Percentiles rank a stretch among this genome's conserved stretches.
phyloP scores from a whole-genome alignment of 2,329 filamentous ascomycete species.

The Colletotrichum noveboracense region DNA sequence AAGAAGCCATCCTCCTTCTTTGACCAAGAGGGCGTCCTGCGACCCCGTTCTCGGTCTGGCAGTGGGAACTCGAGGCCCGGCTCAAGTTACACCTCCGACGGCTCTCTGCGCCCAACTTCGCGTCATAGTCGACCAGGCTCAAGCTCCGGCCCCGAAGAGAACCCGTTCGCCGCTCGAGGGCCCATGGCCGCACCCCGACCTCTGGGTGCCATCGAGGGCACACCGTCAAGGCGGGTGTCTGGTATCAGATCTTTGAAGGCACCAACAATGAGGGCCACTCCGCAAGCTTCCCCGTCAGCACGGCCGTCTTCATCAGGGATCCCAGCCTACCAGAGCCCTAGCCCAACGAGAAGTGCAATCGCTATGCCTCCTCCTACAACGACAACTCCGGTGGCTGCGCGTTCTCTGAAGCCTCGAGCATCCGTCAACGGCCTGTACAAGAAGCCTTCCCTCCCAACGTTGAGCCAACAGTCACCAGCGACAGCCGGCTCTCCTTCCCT shows the following conservation, averaged over 20 bases:
- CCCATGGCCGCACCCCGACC: constrained; percentile 49
- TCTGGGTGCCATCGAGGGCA: constrained; percentile 47
- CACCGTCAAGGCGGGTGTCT: constrained; percentile 40
- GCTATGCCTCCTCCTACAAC: constrained; percentile 37
- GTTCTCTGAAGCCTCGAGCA: constrained; percentile 54
- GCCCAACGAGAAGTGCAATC: constrained; percentile 40
- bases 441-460: constrained; percentile 56
- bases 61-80: constrained; percentile 54
- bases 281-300: constrained; percentile 25
- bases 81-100: constrained; percentile 68
- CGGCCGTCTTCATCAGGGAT: constrained; percentile 36
- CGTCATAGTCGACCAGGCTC: constrained; percentile 61
- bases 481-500: background rate
- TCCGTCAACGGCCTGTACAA: constrained; percentile 59
- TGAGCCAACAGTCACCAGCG: constrained; percentile 27
- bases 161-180: constrained; percentile 42
- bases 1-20: constrained; percentile 77
- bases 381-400: constrained; percentile 50
- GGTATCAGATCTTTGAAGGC: constrained; percentile 40
- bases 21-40: constrained; percentile 63
- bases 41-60: constrained; percentile 54
- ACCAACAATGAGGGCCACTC: constrained; percentile 31
- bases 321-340: constrained; percentile 37
- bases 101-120: constrained; percentile 56
- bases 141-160: constrained; percentile 53